Evolutionary conservation across 192 early-diverging fungal genomes (phyloP).

Genomic region (Entomortierella chlamydospora): DNA sequence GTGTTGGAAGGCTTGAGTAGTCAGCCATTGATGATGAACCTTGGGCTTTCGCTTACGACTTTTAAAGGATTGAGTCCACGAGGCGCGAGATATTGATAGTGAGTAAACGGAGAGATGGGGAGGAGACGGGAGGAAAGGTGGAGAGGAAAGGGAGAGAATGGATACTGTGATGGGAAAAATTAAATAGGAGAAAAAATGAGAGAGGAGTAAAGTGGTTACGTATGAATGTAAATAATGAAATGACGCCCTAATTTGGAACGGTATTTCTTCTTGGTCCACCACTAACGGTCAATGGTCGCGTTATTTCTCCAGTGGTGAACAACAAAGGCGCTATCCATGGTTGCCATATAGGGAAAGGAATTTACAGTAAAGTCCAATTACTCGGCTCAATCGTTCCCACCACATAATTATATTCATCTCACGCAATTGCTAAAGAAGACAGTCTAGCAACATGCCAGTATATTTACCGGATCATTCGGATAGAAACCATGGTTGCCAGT

Average conservation of each 20-base stretch:
- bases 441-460: too few species aligned
- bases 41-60: too few species aligned
- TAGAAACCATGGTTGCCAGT: too few species aligned
- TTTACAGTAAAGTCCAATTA: neutral
- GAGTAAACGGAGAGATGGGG: neutral
- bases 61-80: neutral
- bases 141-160: conserved; percentile 2
- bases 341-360: conserved; percentile 40
- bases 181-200: too few species aligned
- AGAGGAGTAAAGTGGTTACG: too few species aligned
- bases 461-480: too few species aligned
- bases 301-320: neutral
- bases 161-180: too few species aligned
- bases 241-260: neutral
- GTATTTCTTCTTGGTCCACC: neutral
- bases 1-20: conserved; percentile 36
- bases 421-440: too few species aligned
- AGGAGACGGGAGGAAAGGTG: conserved; percentile 4
- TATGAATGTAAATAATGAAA: too few species aligned
- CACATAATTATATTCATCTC: too few species aligned
- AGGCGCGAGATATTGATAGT: too few species aligned
- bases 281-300: neutral
- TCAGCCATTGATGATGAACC: conserved; percentile 39
- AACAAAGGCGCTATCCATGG: neutral
- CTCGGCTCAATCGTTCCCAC: neutral